Conservation (phyloP, 345 rosid species). For the Eutrema heterophyllum region DNA sequence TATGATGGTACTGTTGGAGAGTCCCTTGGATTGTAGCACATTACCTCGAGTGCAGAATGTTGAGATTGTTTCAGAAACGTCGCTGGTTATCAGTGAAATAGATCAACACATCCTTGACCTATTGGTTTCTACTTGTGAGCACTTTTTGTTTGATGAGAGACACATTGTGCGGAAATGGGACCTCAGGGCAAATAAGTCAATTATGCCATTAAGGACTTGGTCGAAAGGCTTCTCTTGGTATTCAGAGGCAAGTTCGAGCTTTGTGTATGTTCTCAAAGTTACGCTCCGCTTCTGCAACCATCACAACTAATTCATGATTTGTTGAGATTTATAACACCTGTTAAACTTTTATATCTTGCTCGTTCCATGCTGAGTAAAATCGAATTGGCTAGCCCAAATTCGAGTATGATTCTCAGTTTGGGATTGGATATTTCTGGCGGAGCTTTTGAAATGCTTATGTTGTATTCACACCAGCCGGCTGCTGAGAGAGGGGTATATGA, state of each 20-base stretch:
- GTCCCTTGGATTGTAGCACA: conserved; percentile 31
- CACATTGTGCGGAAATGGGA: conserved; percentile 23
- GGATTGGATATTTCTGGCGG: conserved; percentile 59
- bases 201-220: conserved; percentile 42
- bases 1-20: conserved; percentile 37
- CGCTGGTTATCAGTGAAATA: conserved; percentile 42
- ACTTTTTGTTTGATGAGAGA: conserved; percentile 39
- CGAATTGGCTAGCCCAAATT: conserved; percentile 25
- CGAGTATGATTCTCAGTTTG: conserved; percentile 36
- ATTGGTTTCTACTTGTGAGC: conserved; percentile 44
- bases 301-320: conserved; percentile 54
- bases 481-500: conserved; percentile 37
- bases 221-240: conserved; percentile 40
- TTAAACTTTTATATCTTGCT: conserved; percentile 56
- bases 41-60: too few relatives aligned
- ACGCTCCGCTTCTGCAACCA: conserved; percentile 44
- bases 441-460: conserved; percentile 57
- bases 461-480: conserved; percentile 48
- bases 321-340: conserved; percentile 57
- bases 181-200: conserved; percentile 28
- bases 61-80: too few relatives aligned
- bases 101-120: conserved; percentile 53
- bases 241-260: conserved; percentile 43
- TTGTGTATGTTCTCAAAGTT: conserved; percentile 43
- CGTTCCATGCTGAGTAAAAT: conserved; percentile 47